Evolutionary conservation across 805 yeast species (phyloP).

Genomic region (Yarrowia deformans): DNA sequence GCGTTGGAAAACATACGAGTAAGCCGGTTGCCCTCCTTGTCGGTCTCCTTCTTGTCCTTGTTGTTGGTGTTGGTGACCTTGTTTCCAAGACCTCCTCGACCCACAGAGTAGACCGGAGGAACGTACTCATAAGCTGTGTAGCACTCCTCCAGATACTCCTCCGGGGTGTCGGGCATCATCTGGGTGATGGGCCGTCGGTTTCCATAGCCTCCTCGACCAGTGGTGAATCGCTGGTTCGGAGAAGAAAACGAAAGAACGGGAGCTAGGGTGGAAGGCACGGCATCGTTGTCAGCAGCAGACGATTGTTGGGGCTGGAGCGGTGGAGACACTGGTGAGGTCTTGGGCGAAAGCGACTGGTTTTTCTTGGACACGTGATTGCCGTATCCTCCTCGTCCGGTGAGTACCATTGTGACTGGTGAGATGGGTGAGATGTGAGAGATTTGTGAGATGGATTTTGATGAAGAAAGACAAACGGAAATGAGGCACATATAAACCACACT

Average conservation of each 20-base stretch:
- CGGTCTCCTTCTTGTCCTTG: slow-evolving; percentile 3
- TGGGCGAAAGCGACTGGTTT: slow-evolving; percentile 34
- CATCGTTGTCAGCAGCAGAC: slow-evolving; percentile 33
- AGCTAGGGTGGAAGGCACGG: slow-evolving; percentile 48
- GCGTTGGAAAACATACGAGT: slow-evolving; percentile 26
- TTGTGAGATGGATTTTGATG: background rate
- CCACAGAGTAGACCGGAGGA: slow-evolving; percentile 50
- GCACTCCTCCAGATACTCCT: slow-evolving; percentile 50
- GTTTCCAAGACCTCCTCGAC: slow-evolving; percentile 53
- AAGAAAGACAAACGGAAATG: background rate
- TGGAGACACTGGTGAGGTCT: slow-evolving; percentile 27
- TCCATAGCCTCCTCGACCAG: slow-evolving; percentile 54
- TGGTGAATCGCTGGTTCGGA: slow-evolving; percentile 49
- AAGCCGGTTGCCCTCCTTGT: slow-evolving; percentile 11
- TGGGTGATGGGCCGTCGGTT: slow-evolving; percentile 49
- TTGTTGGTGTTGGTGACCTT: slow-evolving; percentile 41
- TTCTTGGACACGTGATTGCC: slow-evolving; percentile 46
- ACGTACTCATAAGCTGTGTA: slow-evolving; percentile 48
- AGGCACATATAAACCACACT: slow-evolving; percentile 4
- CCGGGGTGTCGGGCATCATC: slow-evolving; percentile 47
- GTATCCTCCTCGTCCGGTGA: slow-evolving; percentile 50
- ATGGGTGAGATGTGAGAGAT: background rate
- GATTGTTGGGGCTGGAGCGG: slow-evolving; percentile 26
- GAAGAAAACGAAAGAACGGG: slow-evolving; percentile 51
- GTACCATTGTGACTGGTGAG: slow-evolving; percentile 44